Evolutionary conservation across 2,329 filamentous ascomycete genomes (phyloP), one percentile per base, ranked within the genome.

Genomic region (Myotisia sp.): DNA sequence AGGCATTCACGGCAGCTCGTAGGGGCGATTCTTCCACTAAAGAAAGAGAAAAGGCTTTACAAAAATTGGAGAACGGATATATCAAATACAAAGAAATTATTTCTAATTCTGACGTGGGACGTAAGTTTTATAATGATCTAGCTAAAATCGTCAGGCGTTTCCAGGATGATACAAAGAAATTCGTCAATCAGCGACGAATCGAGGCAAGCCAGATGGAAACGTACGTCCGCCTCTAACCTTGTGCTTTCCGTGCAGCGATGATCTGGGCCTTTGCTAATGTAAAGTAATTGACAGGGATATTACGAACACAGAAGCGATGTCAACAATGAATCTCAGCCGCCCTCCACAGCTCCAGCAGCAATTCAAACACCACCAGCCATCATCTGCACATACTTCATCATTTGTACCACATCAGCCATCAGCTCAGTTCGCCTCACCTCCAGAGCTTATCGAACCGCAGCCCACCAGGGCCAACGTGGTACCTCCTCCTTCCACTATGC

Each of bases 121-220:
- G 87, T 34, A 94, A 90, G 54, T 98, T 98, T 53, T 98, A 95
- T 63, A 98, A 98, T 46, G 86, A 95, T 50, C 68, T 98, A 3
- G 82, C 80, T 29, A 82, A 79, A 56, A 85, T 95, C 42, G 81
- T 93, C 1, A 78, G 75, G 23, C 68, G 77, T 6, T 95, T 94
- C 54, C 69, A 85, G 12, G 87, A 94, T 45, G 80, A 82, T 22
- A 76, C 76, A 38, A 72, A 72, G 44, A 71, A 69, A 2, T 95
- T 92, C 67, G 79, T 80, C 1, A 78, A 85, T 18, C 74, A 84
- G 50, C 68, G 90, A 34, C 71, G 85, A 33, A 73, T 79, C 43
- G 87, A 95, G 47, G 85, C 85, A 0, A 72, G 76, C 44, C 72
- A 74, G 35, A 55, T 93, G 21, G 85, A 93, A 56, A 70, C 73